A percentile compares a stretch with the other conserved stretches of the same genome.
Evolutionary conservation across 164 flowering plant species (phyloP).

Genomic region (Berberis vulgaris): DNA sequence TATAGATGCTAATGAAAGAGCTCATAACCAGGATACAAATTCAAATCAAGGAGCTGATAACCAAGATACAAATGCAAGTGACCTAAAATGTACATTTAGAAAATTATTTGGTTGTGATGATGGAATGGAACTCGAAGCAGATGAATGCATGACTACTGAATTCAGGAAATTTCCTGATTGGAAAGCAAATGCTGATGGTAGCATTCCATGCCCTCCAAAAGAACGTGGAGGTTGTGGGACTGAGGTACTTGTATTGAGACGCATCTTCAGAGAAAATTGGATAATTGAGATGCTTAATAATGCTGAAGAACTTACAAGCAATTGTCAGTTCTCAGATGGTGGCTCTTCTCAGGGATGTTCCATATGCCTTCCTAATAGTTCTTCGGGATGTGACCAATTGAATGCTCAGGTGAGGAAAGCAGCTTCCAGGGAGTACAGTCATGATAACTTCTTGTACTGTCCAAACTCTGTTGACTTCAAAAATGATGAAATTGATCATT

Average conservation of each 20-base stretch:
- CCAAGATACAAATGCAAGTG: constrained; percentile 13
- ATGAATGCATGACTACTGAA: constrained; percentile 4
- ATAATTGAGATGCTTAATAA: constrained; percentile 31
- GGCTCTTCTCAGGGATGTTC: constrained; percentile 34
- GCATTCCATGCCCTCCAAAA: constrained; percentile 68
- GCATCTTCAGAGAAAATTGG: constrained; percentile 45
- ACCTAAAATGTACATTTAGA: constrained; percentile 1
- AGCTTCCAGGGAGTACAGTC: constrained; percentile 37
- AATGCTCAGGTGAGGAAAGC: constrained; percentile 38
- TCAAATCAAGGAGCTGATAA: background rate
- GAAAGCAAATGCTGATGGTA: constrained; percentile 39
- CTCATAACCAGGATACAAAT: background rate
- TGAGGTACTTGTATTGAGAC: constrained; percentile 33
- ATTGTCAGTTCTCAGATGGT: constrained; percentile 18
- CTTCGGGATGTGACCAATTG: constrained; percentile 6
- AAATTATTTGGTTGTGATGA: constrained; percentile 21
- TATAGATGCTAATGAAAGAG: constrained; percentile 16
- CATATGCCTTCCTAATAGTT: constrained; percentile 19
- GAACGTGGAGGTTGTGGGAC: constrained; percentile 68
- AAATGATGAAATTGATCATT: constrained; percentile 48
- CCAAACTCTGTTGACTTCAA: constrained; percentile 39
- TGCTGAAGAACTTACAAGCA: constrained; percentile 36
- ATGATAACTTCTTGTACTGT: constrained; percentile 61
- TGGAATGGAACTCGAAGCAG: constrained; percentile 7
- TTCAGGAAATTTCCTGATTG: constrained; percentile 26